Percentiles rank a stretch among this genome's conserved stretches.
phyloP scores from a whole-genome alignment of 305 asterid genomes.

The Fraxinus angustifolia region DNA sequence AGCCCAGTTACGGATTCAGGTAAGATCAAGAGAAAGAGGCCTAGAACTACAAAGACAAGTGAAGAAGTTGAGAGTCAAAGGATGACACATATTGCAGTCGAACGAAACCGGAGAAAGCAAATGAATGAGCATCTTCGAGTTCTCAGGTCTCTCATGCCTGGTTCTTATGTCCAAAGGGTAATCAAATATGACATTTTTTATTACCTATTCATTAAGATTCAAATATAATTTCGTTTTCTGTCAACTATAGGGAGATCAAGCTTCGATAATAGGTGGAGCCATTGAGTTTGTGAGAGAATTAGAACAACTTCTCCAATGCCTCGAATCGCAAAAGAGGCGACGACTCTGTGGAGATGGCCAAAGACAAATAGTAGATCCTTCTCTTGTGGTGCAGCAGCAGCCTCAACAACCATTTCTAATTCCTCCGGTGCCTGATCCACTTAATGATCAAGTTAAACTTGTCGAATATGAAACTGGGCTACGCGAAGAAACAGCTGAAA shows the following conservation, averaged over 20 bases:
- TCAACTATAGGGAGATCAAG: slow-evolving; percentile 78
- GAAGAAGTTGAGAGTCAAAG: slow-evolving; percentile 96
- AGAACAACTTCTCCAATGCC: slow-evolving; percentile 91
- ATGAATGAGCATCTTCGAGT: slow-evolving; percentile 95
- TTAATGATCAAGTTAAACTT: slow-evolving; percentile 41
- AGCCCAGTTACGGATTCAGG: slow-evolving; percentile 22
- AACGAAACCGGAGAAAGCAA: slow-evolving; percentile 87
- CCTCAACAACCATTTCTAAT: slow-evolving; percentile 36
- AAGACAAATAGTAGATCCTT: slow-evolving; percentile 35
- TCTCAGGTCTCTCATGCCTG: slow-evolving; percentile 92
- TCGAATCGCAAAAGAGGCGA: slow-evolving; percentile 85
- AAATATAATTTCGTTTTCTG: not conserved
- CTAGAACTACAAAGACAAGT: slow-evolving; percentile 54
- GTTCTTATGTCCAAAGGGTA: slow-evolving; percentile 95
- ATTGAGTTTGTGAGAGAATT: slow-evolving; percentile 85
- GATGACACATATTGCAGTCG: slow-evolving; percentile 96
- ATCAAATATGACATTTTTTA: not conserved
- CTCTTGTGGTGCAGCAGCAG: slow-evolving; percentile 28
- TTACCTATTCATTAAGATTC: slow-evolving; percentile 48
- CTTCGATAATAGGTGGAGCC: slow-evolving; percentile 95
- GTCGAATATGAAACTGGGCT: slow-evolving; percentile 46
- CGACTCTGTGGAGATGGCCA: slow-evolving; percentile 62
- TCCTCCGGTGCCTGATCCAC: slow-evolving; percentile 31
- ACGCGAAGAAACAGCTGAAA: slow-evolving; percentile 68
- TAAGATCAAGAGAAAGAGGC: slow-evolving; percentile 73